Evolutionary conservation across 495 filamentous ascomycete genomes (phyloP), one percentile per base, ranked within the genome.

Genomic region (Lophiostoma macrostomum): DNA sequence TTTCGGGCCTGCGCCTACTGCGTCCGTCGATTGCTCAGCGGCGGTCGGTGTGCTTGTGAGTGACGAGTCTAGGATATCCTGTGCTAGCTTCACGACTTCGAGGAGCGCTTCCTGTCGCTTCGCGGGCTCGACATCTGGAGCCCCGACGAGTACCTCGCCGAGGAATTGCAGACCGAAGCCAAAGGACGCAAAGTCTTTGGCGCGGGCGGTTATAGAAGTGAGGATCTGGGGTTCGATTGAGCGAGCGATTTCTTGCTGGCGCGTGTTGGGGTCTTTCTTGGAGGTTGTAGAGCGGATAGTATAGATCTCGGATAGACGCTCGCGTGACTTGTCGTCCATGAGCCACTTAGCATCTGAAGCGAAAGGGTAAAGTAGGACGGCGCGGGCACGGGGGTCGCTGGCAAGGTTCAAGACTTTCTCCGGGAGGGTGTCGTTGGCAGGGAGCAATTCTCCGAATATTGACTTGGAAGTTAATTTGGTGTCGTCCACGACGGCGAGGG

Each of bases 401-500:
- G 81, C 79, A 27, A 84, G 70, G 49, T 72, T 73, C 22, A 82
- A 57, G 36, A 91, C 75, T 59, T 86, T 86, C 48, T 83, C 78
- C 4, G 36, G 74, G 67, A 60, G 38, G 82, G 76, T 50, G 74
- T 79, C 60, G 57, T 55, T 79, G 74, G 64, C 86, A 8, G 48
- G 61, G 25, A 64, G 55, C 12, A 97, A 74, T 68, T 96, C 91
- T 0, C 85, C 71, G 58, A 96, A 84, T 52, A 97, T 83, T 19
- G 84, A 75, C 68, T 95, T 96, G 14, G 85, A 76, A n/a, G 82
- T 84, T 50, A 95, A 73, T 45, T 89, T 86, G 1, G 91, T 96
- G 65, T 99, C 94, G 59, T 99, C 94, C 45, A 95, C 82, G 22
- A 94, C 82, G 63, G 96, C 91, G 66, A 86, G 90, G 3, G 87